Evolutionary conservation across 2,329 filamentous ascomycete species (phyloP).

Genomic region (Penicillium hesseltinei): DNA sequence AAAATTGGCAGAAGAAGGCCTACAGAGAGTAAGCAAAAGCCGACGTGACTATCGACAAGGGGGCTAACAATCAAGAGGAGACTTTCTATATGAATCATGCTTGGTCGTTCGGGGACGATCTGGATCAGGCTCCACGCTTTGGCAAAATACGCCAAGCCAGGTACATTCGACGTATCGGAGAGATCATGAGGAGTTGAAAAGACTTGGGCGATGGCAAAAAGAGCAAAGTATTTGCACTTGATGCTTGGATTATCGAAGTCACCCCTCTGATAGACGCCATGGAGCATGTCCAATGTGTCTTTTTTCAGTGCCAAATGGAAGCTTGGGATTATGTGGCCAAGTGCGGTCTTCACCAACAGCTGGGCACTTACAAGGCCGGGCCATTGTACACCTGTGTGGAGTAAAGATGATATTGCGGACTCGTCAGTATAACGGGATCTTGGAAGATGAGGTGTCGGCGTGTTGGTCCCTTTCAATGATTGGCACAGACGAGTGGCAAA

Average conservation of each 20-base stretch:
- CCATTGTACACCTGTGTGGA: conserved; percentile 23
- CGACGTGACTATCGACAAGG: neutral
- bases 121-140: conserved; percentile 38
- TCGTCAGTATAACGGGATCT: conserved; percentile 27
- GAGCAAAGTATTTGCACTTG: conserved; percentile 42
- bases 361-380: conserved; percentile 30
- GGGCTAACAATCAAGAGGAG: conserved; percentile 35
- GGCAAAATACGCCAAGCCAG: conserved; percentile 42
- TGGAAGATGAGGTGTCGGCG: conserved; percentile 23
- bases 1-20: conserved; percentile 30
- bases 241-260: conserved; percentile 30
- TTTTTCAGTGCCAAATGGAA: conserved; percentile 34
- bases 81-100: conserved; percentile 42
- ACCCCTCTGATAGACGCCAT: conserved; percentile 29
- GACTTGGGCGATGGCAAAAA: conserved; percentile 43
- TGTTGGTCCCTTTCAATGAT: conserved; percentile 21
- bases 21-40: conserved; percentile 6
- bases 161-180: conserved; percentile 26
- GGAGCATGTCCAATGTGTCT: conserved; percentile 35
- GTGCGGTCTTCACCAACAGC: conserved; percentile 30
- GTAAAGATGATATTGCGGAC: conserved; percentile 12
- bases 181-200: conserved; percentile 36
- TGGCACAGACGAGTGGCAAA: conserved; percentile 36
- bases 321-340: conserved; percentile 30
- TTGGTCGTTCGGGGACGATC: conserved; percentile 42